These are phyloP conservation scores for Brettanomyces sp. DNA, from an alignment of 805 yeast genomes.

Conservation along the genomic window DNA sequence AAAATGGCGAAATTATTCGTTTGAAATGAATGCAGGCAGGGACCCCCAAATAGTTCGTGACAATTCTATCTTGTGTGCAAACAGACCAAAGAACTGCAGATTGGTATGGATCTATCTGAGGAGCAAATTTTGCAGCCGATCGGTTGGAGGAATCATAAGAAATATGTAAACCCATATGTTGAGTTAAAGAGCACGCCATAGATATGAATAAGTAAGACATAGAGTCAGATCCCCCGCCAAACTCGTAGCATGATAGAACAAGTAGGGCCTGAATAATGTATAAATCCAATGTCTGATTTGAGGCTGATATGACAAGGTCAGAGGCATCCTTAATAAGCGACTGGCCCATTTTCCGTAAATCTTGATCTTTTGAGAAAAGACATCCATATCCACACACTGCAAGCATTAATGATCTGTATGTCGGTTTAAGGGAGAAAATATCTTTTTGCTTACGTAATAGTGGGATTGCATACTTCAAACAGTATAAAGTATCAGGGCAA, in stretches of 20 bases:
- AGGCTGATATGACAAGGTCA: constrained; percentile 15
- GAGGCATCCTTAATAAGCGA: constrained; percentile 20
- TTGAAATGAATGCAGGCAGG: constrained; percentile 27
- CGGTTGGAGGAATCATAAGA: constrained; percentile 14
- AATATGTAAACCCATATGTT: constrained; percentile 27
- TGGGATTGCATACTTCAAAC: background rate
- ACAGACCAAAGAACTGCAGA: constrained; percentile 24
- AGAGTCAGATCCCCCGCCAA: constrained; percentile 22
- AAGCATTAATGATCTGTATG: constrained; percentile 15
- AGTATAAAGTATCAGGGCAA: background rate
- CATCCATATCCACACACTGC: constrained; percentile 19
- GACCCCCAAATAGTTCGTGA: constrained; percentile 18
- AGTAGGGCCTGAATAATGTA: constrained; percentile 17
- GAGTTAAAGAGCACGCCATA: constrained; percentile 24
- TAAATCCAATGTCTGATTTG: constrained; percentile 14
- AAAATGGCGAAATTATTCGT: constrained; percentile 24
- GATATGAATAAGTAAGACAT: constrained; percentile 22
- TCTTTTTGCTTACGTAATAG: too few species aligned
- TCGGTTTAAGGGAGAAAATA: too few species aligned
- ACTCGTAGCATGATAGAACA: constrained; percentile 22
- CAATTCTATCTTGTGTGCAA: constrained; percentile 23
- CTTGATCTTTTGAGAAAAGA: constrained; percentile 12
- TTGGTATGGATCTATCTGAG: constrained; percentile 16
- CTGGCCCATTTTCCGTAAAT: constrained; percentile 5
- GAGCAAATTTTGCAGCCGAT: constrained; percentile 14